Base-by-base conservation (phyloP, 306 rosid genomes). In the Castanea sativa region DNA sequence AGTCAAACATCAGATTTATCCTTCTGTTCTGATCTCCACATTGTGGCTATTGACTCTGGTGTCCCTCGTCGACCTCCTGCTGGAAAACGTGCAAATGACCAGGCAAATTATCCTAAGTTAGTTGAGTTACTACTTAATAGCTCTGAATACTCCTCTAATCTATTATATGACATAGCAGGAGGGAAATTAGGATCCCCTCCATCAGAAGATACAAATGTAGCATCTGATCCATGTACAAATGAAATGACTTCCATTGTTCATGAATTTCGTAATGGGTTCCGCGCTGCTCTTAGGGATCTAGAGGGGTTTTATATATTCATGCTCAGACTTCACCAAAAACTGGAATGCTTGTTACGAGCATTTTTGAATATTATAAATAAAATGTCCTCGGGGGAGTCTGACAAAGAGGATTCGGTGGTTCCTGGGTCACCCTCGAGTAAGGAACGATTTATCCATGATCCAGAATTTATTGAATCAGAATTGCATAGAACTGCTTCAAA, bases 51-150 rank as follows among this genome's bases (percentile, higher is more conserved):
- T 82, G 99, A 94, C 74, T 94, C 97, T 5, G 91, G 93, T 68
- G 99, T 95, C 82, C 99, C 99, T 77, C 99, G 97, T 75, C 85
- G 97, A 15, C 99, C 99, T 43, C 98, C 99, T 55, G 96, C 92
- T 25, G 99, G 98, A 78, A 95, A 93, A 82, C 99, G 98, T 58
- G 85, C 94, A 85, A 86, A 91, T 82, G 99, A 95, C 85, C 99
- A 93, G 57, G 97, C 84, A 32, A 88, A 76, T 84, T 95, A 93
- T 80, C 99, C 99, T 29, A 95, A 86, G 86, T 81, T 95, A 89
- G 93, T 95, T 78, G 99, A 95, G 87, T 86, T 95, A 81, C 81
- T 95, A 11, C 89, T 90, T 71, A 88, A 93, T 73, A 90, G 94
- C 88, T 86, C 92, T 71, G 97, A 88, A 77, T 95, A 83, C 79